A percentile compares a stretch with the other conserved stretches of the same genome.
Conservation (phyloP, 352 stramenopile genomes). For the Phytophthora constricta region DNA sequence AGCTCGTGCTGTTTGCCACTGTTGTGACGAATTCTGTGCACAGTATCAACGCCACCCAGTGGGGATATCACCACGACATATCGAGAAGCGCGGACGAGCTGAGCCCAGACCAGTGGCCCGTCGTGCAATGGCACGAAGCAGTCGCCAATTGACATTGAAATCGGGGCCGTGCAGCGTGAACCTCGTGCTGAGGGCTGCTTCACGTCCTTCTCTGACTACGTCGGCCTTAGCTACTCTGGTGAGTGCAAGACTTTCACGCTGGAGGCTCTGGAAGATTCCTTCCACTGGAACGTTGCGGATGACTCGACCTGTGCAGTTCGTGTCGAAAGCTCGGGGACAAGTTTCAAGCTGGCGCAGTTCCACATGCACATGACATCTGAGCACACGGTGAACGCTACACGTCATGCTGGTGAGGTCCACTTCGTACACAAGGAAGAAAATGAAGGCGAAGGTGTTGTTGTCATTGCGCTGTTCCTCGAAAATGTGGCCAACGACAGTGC, state of each 20-base stretch:
- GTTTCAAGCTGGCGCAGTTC: slow-evolving; percentile 53
- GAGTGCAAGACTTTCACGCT: slow-evolving; percentile 54
- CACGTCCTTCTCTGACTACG: slow-evolving; percentile 32
- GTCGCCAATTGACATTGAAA: slow-evolving; percentile 49
- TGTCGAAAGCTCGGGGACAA: slow-evolving; percentile 40
- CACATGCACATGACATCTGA: slow-evolving; percentile 43
- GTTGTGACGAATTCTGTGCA: background rate
- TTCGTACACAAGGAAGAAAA: slow-evolving; percentile 39
- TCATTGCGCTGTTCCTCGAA: slow-evolving; percentile 26
- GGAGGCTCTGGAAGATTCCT: slow-evolving; percentile 52
- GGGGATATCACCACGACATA: background rate
- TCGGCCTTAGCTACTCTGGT: slow-evolving; percentile 45
- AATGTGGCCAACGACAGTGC: background rate
- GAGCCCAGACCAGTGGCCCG: slow-evolving; percentile 1
- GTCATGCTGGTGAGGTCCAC: slow-evolving; percentile 40
- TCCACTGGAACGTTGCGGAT: slow-evolving; percentile 47
- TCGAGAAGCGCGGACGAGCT: background rate
- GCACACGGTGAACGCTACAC: slow-evolving; percentile 42
- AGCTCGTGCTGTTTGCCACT: background rate
- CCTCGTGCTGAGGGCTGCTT: slow-evolving; percentile 14
- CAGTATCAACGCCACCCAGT: background rate
- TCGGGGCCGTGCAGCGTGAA: background rate
- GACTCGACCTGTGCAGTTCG: slow-evolving; percentile 20
- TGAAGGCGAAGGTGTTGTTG: slow-evolving; percentile 17
- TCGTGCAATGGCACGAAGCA: slow-evolving; percentile 43